Evolutionary conservation across 768 basidiomycete genomes (phyloP), one percentile per base, ranked within the genome.

Genomic region (Auriscalpium orientale): DNA sequence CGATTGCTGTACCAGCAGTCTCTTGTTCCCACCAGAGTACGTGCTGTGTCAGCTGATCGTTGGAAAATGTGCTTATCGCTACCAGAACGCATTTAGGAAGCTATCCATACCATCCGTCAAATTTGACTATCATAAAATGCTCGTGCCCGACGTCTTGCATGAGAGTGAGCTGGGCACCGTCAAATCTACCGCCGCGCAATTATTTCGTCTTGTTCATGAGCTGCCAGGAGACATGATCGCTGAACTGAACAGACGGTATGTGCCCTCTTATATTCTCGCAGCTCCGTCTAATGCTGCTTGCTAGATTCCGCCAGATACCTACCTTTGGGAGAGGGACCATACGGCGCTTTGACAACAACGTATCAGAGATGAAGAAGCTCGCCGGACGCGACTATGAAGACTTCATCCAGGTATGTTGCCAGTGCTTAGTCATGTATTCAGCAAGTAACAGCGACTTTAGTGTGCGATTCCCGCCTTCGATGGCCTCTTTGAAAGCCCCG

Each of bases 381-480:
- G 66, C 63, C 0, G 62, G 59, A 0, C 49, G 62, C 15, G 64
- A 71, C 50, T 70, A 58, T 54, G 60, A 71, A 49, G 63, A 66
- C 44, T 43, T 70, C 1, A 55, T 70, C 8, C 57, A 69, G 48
- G 67, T 64, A 28, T 28, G 44, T 3, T 50, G 16, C 35, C 38
- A 11, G 11, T 10, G 11, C 40, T 13, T 40, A 2, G 43, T 22
- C 28, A 28, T 28, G 2, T 44, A n/a, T 16, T 28, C 22, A 28
- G 22, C 22, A 2, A 28, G 5, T 5, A 28, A 28, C 22, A 5
- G 22, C n/a, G n/a, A 28, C 22, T 28, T 0, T 50, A 74, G 71
- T 74, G 71, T 36, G n/a, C 62, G 0, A 70, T 76, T 0, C 71
- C 74, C 1, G 62, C 56, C 1, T 66, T 75, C 9, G 66, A 74